phyloP scores from a whole-genome alignment of 768 basidiomycete genomes.

The Suillus americanus region DNA sequence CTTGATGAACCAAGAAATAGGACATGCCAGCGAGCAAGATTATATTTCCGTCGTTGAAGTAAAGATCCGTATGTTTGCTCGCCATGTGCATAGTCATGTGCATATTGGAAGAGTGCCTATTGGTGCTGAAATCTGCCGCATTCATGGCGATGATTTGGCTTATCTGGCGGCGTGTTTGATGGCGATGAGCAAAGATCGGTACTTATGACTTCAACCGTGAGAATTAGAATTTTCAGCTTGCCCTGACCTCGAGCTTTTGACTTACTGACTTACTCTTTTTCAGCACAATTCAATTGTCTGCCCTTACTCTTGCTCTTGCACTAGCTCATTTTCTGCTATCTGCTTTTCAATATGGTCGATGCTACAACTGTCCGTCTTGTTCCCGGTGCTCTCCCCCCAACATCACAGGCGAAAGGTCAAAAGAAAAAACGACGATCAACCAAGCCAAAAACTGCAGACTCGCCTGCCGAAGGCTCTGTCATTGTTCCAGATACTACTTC shows the following conservation, averaged over 20 bases:
- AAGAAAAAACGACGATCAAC: slow-evolving; percentile 68
- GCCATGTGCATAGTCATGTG: slow-evolving; percentile 25
- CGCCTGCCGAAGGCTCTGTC: slow-evolving; percentile 40
- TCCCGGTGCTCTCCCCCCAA: slow-evolving; percentile 74
- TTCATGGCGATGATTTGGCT: slow-evolving; percentile 3
- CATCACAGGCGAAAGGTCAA: slow-evolving; percentile 57
- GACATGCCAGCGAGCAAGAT: slow-evolving; percentile 54
- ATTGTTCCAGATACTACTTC: slow-evolving; percentile 45
- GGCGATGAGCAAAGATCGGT: background rate
- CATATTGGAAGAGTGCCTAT: slow-evolving; percentile 30
- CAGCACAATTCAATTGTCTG: background rate
- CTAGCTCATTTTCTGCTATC: slow-evolving; percentile 5
- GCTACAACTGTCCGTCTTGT: slow-evolving; percentile 51
- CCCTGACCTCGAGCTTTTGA: slow-evolving; percentile 3
- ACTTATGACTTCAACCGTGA: slow-evolving; percentile 1
- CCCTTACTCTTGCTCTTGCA: slow-evolving; percentile 3
- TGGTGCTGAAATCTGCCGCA: slow-evolving; percentile 47
- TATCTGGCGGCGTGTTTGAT: background rate
- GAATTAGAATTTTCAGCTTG: slow-evolving; percentile 12
- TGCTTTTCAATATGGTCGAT: slow-evolving; percentile 33
- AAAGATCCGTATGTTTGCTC: slow-evolving; percentile 51
- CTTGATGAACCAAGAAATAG: slow-evolving; percentile 72
- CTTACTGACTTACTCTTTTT: background rate
- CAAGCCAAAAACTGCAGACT: slow-evolving; percentile 44
- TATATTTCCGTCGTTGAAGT: slow-evolving; percentile 70